These are phyloP conservation scores for Emericellopsis terricola DNA, from an alignment of 495 filamentous ascomycete genomes.

Conservation along the genomic window DNA sequence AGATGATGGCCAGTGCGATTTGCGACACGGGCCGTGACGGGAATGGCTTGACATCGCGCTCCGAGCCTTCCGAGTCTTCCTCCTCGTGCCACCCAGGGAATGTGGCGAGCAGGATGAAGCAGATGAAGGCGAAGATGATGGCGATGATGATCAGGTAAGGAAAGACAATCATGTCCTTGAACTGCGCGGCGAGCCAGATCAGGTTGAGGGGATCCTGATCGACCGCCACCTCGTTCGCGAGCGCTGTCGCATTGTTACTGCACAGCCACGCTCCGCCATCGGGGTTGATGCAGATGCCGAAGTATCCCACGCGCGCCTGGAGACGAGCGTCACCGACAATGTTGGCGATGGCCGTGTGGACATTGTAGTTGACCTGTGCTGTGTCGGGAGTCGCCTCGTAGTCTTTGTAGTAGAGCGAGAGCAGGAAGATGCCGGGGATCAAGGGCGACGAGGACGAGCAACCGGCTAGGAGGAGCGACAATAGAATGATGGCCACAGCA, in stretches of 20 bases:
- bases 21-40: constrained; percentile 56
- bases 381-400: constrained; percentile 49
- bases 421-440: constrained; percentile 65
- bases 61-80: constrained; percentile 41
- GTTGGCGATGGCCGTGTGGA: constrained; percentile 55
- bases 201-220: constrained; percentile 67
- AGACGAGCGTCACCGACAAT: constrained; percentile 49
- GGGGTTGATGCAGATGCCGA: constrained; percentile 57
- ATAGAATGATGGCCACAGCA: constrained; percentile 78
- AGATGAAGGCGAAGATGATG: constrained; percentile 64
- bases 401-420: constrained; percentile 52
- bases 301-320: constrained; percentile 52
- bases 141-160: constrained; percentile 69
- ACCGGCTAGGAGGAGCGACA: constrained; percentile 67
- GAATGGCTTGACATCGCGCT: constrained; percentile 63
- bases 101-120: constrained; percentile 55
- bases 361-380: constrained; percentile 71
- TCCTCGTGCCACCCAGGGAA: constrained; percentile 74
- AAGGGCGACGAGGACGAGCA: constrained; percentile 61
- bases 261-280: constrained; percentile 57
- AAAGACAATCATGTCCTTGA: constrained; percentile 70
- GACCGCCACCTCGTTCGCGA: constrained; percentile 47
- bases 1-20: constrained; percentile 60
- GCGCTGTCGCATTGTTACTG: constrained; percentile 57
- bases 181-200: constrained; percentile 62